A percentile compares a stretch with the other conserved stretches of the same genome.
phyloP scores from a whole-genome alignment of 2,329 filamentous ascomycete genomes.

The Laburnicola sp. region DNA sequence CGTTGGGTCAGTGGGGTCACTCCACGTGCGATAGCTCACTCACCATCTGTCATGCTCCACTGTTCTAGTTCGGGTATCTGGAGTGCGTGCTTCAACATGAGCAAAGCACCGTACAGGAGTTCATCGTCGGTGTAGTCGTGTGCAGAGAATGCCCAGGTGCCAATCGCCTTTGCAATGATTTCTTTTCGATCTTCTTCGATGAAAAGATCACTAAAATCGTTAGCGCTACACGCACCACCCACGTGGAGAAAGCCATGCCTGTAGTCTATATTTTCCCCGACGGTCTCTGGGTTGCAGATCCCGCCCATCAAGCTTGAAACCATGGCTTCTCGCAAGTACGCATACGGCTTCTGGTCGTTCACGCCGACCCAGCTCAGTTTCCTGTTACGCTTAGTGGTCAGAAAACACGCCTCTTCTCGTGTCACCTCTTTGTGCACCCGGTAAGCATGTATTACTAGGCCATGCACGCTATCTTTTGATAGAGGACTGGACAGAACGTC shows the following conservation, averaged over 20 bases:
- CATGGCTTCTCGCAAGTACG: constrained; percentile 90
- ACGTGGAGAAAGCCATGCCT: constrained; percentile 51
- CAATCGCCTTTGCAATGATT: constrained; percentile 69
- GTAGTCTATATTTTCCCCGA: constrained; percentile 63
- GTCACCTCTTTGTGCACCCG: constrained; percentile 75
- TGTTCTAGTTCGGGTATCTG: constrained; percentile 76
- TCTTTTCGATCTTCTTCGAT: constrained; percentile 67
- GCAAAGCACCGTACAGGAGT: constrained; percentile 77
- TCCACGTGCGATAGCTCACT: constrained; percentile 37
- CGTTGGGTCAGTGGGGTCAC: not conserved
- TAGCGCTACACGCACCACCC: constrained; percentile 14
- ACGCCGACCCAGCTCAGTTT: constrained; percentile 93
- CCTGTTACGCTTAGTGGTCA: constrained; percentile 72
- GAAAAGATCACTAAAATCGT: constrained; percentile 60
- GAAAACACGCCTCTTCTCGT: constrained; percentile 70
- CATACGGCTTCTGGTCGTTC: constrained; percentile 81
- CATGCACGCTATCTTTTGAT: constrained; percentile 70
- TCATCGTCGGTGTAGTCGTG: constrained; percentile 91
- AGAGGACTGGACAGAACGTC: constrained; percentile 85
- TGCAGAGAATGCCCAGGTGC: constrained; percentile 84
- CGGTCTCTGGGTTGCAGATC: constrained; percentile 74
- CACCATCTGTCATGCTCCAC: constrained; percentile 79
- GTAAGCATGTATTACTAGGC: constrained; percentile 81
- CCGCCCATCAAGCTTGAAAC: constrained; percentile 87
- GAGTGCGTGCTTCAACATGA: constrained; percentile 90